Evolutionary conservation across 495 filamentous ascomycete genomes (phyloP), one percentile per base, ranked within the genome.

Genomic region (Penicillium cataractarum): DNA sequence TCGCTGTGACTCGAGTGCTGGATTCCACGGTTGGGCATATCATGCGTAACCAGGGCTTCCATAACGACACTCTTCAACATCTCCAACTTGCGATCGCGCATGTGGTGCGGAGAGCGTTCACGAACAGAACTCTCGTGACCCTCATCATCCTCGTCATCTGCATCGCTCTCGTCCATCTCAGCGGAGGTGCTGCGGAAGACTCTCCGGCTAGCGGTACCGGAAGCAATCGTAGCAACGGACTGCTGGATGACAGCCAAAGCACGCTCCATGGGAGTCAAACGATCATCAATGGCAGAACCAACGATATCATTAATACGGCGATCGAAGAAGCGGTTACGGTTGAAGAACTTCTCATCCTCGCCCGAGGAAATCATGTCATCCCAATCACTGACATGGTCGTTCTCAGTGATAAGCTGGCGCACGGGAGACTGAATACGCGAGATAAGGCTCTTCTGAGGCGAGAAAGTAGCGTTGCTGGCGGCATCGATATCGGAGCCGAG

Each of bases 71-170:
- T 80, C 66, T 90, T 92, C 65, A 98, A 87, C 78, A 92, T 92
- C 63, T 97, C 92, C 58, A 93, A 72, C 67, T 86, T 93, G 51
- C 88, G 87, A 65, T 96, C 91, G 52, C 87, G 83, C 64, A 84
- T 86, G 9, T 87, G 87, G 62, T 83, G 74, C 8, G 91, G 87
- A 15, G 82, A 84, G 31, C 89, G 86, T 32, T 83, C 80, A 42
- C 78, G 74, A 35, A 76, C 74, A 8, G 76, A 76, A 0, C 70
- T 73, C 49, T 74, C 63, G 24, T 78, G 66, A 26, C 85, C 85
- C 19, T 84, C 76, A 26, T 96, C 92, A 66, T 96, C 93, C 69
- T 97, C 93, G 64, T 98, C 95, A 64, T 98, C 95, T 2, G 94
- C 95, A 76, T 97, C 95, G 61, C 93, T 97, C 51, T 93, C 83